These are phyloP conservation scores for Penicillium daleae DNA, from an alignment of 495 filamentous ascomycete genomes.

Conservation along the genomic window DNA sequence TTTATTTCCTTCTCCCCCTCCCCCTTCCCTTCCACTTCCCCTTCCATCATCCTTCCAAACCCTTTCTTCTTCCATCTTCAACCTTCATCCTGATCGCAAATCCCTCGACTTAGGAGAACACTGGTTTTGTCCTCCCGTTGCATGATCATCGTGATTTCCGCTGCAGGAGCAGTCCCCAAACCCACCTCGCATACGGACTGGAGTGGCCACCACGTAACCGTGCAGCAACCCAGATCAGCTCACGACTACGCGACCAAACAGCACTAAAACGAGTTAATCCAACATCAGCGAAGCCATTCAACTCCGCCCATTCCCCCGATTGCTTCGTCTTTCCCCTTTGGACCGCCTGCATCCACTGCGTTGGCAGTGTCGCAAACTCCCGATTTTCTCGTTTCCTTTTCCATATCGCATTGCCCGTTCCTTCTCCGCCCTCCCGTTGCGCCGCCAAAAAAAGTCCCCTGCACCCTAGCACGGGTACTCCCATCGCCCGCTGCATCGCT, in stretches of 20 bases:
- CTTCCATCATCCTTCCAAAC: no score
- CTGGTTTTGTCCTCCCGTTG: constrained; percentile 36
- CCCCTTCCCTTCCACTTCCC: constrained; percentile 4
- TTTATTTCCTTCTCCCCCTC: constrained; percentile 17
- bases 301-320: constrained; percentile 43
- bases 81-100: constrained; percentile 5
- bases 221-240: constrained; percentile 42
- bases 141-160: constrained; percentile 33
- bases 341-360: constrained; percentile 50
- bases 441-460: constrained; percentile 33
- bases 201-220: constrained; percentile 48
- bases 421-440: constrained; percentile 19
- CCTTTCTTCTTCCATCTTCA: background rate
- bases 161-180: constrained; percentile 21
- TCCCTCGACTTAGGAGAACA: constrained; percentile 31
- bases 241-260: constrained; percentile 28
- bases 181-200: constrained; percentile 35
- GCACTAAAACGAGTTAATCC: constrained; percentile 34
- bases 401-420: constrained; percentile 21
- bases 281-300: constrained; percentile 35
- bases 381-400: constrained; percentile 18
- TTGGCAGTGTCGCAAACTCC: constrained; percentile 43
- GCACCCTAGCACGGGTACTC: constrained; percentile 36
- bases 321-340: constrained; percentile 45
- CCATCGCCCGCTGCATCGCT: constrained; percentile 31